phyloP scores from a whole-genome alignment of 306 rosid genomes.

The Oxytropis ochrocephala region DNA sequence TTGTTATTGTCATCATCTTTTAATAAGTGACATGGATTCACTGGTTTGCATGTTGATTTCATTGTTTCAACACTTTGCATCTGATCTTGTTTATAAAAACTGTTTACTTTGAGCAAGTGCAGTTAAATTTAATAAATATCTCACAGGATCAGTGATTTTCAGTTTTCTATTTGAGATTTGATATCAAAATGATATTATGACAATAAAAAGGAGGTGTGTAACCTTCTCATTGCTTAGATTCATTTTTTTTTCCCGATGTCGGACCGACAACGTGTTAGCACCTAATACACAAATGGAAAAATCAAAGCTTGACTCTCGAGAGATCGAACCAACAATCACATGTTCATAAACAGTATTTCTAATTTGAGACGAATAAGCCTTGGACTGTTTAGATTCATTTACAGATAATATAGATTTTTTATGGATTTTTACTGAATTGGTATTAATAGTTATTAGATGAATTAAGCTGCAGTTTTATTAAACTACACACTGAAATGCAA shows the following conservation, averaged over 20 bases:
- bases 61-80: neutral
- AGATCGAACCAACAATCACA: no score
- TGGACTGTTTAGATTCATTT: neutral
- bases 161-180: slow-evolving; percentile 1
- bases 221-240: no score
- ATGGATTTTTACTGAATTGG: neutral
- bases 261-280: no score
- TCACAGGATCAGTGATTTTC: neutral
- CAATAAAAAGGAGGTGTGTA: no score
- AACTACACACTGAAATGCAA: no score
- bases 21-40: slow-evolving; percentile 7
- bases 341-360: no score
- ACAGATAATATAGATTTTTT: neutral
- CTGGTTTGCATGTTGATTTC: neutral
- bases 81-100: neutral
- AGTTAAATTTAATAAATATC: neutral
- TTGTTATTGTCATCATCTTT: neutral
- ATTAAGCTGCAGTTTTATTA: neutral
- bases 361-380: no score
- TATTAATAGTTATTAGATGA: neutral
- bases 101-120: neutral
- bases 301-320: no score
- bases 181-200: neutral
- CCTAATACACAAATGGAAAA: no score
- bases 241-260: no score